Conservation (phyloP, 2,329 filamentous ascomycete genomes). For the Penicillium sp. region DNA sequence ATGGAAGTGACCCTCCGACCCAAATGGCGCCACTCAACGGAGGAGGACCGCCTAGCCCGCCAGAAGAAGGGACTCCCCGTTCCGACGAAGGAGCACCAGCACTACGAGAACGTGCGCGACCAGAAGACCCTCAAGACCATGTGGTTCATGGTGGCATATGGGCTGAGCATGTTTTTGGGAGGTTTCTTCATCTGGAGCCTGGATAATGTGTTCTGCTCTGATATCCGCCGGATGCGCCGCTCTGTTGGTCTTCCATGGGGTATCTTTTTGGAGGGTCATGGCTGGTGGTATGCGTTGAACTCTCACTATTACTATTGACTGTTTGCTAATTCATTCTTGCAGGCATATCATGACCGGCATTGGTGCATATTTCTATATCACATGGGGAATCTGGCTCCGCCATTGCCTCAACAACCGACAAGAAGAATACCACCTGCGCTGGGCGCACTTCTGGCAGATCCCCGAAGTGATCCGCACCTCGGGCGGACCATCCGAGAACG, state of each 20-base stretch:
- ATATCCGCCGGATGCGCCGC: constrained; percentile 57
- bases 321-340: constrained; percentile 11
- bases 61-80: constrained; percentile 31
- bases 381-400: constrained; percentile 74
- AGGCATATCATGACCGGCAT: constrained; percentile 73
- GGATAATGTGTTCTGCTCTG: constrained; percentile 66
- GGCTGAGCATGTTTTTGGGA: constrained; percentile 61
- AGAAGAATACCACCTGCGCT: constrained; percentile 61
- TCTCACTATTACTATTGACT: background rate
- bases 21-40: constrained; percentile 43
- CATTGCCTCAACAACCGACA: constrained; percentile 65
- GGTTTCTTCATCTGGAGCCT: constrained; percentile 71
- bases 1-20: constrained; percentile 63
- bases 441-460: constrained; percentile 56
- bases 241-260: constrained; percentile 70
- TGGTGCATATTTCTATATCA: constrained; percentile 75
- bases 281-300: constrained; percentile 53
- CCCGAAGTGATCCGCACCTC: constrained; percentile 43
- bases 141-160: constrained; percentile 66
- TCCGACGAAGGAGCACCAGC: constrained; percentile 38
- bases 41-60: constrained; percentile 38
- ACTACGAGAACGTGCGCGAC: constrained; percentile 49
- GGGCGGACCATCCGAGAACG: constrained; percentile 6
- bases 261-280: constrained; percentile 62
- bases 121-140: constrained; percentile 54